Base-by-base conservation (phyloP, 1,139 yeast genomes). In the Taiozyma onychis region DNA sequence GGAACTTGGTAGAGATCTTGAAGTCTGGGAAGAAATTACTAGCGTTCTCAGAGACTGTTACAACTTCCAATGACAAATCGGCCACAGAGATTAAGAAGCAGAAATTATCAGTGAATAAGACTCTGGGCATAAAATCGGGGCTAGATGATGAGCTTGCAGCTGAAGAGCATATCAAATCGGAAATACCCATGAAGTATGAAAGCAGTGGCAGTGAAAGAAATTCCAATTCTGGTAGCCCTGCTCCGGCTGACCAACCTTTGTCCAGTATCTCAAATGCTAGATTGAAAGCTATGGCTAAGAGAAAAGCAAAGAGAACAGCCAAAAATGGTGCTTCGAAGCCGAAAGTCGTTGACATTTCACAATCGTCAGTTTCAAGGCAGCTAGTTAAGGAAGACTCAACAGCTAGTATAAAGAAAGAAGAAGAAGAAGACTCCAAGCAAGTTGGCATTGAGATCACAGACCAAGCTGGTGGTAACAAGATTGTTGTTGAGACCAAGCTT, bases 251-350 rank as follows among this genome's bases (percentile, higher is more conserved):
- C 13, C 54, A 56, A 32, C 41, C 52, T 1, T 39, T 57, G 8
- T 27, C 48, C 5, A 41, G 43, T 7, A 66, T 67, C n/a, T 66
- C 74, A 43, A 85, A 88, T 52, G 97, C 99, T 0, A 76, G 98
- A 65, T 77, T 90, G 71, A 80, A 90, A 56, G 97, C 97, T 3
- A 84, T 93, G 87, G 97, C 96, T 39, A 88, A 88, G 63, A 78
- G 99, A 61, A 83, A 86, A 63, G 96, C 97, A 2, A 90, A 89
- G 64, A 85, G 81, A 51, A 86, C 81, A 56, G 93, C 93, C 11
- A 85, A 84, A 61, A 72, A 81, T 11, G 76, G 76, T 24, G 69
- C 80, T 9, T 72, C 70, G 51, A 83, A 78, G 53, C 62, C 68
- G 6, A 69, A 78, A 60, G 75, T 88, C 0, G 84, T 89, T 0